Percentiles rank a stretch among this genome's conserved stretches.
Conservation (phyloP, 164 flowering plant species). For the Paratinospora sagittata region DNA sequence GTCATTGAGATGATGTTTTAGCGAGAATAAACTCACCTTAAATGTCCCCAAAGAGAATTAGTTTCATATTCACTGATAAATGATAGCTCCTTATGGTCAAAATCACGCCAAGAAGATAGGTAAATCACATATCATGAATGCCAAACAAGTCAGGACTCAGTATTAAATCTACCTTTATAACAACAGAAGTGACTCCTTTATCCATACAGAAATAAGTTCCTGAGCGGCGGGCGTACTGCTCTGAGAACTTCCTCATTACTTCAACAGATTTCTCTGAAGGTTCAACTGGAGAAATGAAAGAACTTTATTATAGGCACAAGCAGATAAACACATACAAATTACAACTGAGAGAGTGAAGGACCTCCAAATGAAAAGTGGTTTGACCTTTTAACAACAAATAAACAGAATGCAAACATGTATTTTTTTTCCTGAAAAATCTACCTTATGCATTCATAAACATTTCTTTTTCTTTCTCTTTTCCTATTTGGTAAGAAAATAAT, state of each 20-base stretch:
- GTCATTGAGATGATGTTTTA: background rate
- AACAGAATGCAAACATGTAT: background rate
- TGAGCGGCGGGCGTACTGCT: slow-evolving; percentile 91
- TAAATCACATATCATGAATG: background rate
- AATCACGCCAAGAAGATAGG: slow-evolving; percentile 4
- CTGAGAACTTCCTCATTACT: slow-evolving; percentile 97
- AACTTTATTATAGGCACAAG: background rate
- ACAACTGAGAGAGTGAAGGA: background rate
- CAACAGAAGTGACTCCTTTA: slow-evolving; percentile 94
- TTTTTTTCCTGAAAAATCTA: background rate
- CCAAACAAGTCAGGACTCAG: background rate
- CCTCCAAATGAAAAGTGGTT: background rate
- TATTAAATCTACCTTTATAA: slow-evolving; percentile 63
- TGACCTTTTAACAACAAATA: background rate
- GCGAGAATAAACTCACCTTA: background rate
- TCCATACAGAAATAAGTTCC: slow-evolving; percentile 94
- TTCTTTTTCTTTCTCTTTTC: background rate
- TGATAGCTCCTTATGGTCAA: no score
- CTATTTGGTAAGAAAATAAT: background rate
- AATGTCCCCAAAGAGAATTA: background rate
- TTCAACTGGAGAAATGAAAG: slow-evolving; percentile 46
- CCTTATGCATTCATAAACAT: background rate
- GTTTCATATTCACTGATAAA: background rate
- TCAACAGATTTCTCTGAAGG: slow-evolving; percentile 92
- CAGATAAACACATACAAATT: background rate